Evolutionary conservation across 371 early-diverging fungal genomes (phyloP), one percentile per base, ranked within the genome.

Genomic region (Mucor piriformis): DNA sequence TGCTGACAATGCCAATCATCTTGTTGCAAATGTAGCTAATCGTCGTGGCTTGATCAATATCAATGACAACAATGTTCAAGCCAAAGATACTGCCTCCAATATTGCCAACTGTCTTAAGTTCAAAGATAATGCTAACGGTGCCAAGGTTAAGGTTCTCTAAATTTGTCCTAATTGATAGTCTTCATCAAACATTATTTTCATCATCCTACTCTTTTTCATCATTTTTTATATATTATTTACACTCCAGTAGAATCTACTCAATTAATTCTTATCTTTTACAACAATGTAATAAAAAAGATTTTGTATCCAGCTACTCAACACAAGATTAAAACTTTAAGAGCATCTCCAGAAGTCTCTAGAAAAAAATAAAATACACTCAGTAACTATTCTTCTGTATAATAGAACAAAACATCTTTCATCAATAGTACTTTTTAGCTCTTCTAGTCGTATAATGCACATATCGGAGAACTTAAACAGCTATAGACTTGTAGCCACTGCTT

Each of bases 221-320:
- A n/a, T n/a, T n/a, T 46, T 46, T 24, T 46, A 46, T 46, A 46
- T 24, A 46, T 24, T 24, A 46, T 46, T 46, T 42, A 42, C 42
- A 46, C 25, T 21, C 38, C 20, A 46, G 46, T 46, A 46, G 46
- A 46, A 46, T 15, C 46, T 24, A 46, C 21, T 23, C 46, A 46
- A 46, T 24, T 46, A 46, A 46, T 46, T 46, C 25, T 46, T 46
- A 46, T 46, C 46, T 24, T 24, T 46, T 46, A 24, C 15, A 11
- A 24, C 10, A 23, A 6, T 29, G 29, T 18, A 42, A 50, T 50
- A 58, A 50, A 38, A 55, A 58, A 58, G 40, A 57, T 48, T 38
- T 48, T 57, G 57, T 57, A 57, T 18, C 47, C 57, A 58, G 27
- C 40, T 35, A 29, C 8, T 29, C 29, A 29, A 29, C 29, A 29